Evolutionary conservation across 108 stramenopile species (phyloP).

Genomic region (Nannochloropsis salina): DNA sequence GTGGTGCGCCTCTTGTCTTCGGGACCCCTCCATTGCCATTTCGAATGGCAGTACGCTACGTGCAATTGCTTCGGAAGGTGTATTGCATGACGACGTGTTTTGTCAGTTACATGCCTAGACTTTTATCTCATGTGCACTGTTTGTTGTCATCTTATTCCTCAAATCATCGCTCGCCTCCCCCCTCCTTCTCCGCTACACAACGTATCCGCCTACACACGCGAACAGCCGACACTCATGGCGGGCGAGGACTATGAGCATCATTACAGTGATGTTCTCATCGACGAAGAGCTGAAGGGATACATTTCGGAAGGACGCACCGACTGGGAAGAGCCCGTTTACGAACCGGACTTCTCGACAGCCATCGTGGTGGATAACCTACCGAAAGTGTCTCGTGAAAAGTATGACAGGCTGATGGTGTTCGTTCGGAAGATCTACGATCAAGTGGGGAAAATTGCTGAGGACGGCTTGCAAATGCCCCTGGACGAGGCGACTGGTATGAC

Average conservation of each 20-base stretch:
- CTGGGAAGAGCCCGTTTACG: conserved; percentile 19
- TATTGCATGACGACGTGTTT: too few species aligned
- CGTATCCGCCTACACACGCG: background rate
- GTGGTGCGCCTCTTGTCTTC: too few species aligned
- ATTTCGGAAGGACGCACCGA: background rate
- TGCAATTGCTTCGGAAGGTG: too few species aligned
- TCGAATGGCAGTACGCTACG: too few species aligned
- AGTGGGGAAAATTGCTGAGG: conserved; percentile 44
- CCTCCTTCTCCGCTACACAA: background rate
- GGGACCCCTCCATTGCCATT: too few species aligned
- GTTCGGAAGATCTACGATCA: conserved; percentile 44
- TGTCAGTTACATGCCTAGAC: too few species aligned
- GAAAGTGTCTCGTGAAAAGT: conserved; percentile 40
- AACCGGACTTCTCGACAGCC: conserved; percentile 45
- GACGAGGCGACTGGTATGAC: conserved; percentile 39
- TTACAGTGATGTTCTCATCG: background rate
- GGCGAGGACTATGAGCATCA: conserved; percentile 4
- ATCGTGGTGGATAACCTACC: conserved; percentile 48
- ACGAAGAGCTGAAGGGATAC: conserved; percentile 17
- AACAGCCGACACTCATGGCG: background rate
- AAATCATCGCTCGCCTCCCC: background rate
- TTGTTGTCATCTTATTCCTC: background rate
- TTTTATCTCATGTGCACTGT: background rate
- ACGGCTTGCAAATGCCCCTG: conserved; percentile 39
- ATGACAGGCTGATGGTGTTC: conserved; percentile 48